Evolutionary conservation across 352 stramenopile genomes (phyloP), one percentile per base, ranked within the genome.

Genomic region (Globisporangium nagaii): DNA sequence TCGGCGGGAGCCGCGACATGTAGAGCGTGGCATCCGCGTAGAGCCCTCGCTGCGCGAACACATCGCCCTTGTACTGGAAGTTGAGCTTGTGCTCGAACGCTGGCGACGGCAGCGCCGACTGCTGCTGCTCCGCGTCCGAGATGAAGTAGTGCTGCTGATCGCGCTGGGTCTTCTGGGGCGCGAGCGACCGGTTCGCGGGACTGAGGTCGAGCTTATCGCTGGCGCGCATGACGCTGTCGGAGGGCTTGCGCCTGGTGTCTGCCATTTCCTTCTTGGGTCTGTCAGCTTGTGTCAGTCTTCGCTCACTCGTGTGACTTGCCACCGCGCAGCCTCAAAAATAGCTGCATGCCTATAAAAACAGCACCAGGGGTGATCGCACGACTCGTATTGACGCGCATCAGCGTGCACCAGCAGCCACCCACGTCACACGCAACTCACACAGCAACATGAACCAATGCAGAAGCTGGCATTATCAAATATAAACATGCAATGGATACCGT

Each of bases 11-110:
- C 3, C 80, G 72, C 17, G 80, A 91, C 65, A 91, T 83, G 62
- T 91, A 91, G 19, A 91, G 49, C 25, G 67, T 70, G 0, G 73
- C 78, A 13, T 91, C 78, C 0, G 63, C 74, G 60, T 91, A 91
- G n/a, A 71, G 50, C 2, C 78, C 80, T 39, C 74, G 80, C 54
- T 91, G 80, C n/a, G 72, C 66, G 50, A 91, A 91, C 10, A 86
- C 60, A 42, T 91, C 80, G 35, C 80, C 80, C 51, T 67, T 68
- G 49, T 89, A 91, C 43, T 83, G 72, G 57, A 88, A 91, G 12
- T 63, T 61, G 10, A 86, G 48, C 40, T 75, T 77, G 56, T 70
- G 68, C 11, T 70, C 59, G 9, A 75, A 56, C 3, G 71, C 58
- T 28, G 58, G 60, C 17, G 57, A 34, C 11, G 25, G 34, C 7